Base-by-base conservation (phyloP, 345 rosid species). In the Populus davidiana region DNA sequence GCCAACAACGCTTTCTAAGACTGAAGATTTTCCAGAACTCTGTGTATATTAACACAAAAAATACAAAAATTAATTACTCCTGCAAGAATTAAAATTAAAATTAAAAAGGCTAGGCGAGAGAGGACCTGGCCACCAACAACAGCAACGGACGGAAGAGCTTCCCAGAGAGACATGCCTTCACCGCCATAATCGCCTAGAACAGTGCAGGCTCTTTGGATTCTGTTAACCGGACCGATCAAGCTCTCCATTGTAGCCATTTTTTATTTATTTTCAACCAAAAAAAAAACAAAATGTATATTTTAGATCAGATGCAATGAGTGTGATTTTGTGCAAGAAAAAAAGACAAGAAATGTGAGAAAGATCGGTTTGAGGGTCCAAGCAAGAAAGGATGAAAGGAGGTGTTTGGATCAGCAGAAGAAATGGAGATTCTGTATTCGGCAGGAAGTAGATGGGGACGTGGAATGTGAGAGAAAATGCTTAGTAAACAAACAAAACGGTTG, bases 91-190 rank as follows among this genome's bases (percentile, higher is more conserved):
- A 62, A 11, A 69, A 64, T 52, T 8, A 50, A 39, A 56, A 43
- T 41, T 41, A 31, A 76, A 29, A 1, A 8, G 68, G 12, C 5
- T 5, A 33, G 41, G 67, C 63, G 36, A 71, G 35, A 70, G 70
- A 72, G 31, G 71, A 96, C 99, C 97, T 94, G 99, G 79, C 99
- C 98, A 69, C 99, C 99, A 50, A 92, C 98, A 75, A 96, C 99
- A 4, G 97, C 97, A 82, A 96, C 99, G 62, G 98, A 84, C 38
- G 97, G 98, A 43, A 96, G 97, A 76, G 99, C 98, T 89, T 94
- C 98, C 98, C 99, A 94, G n/a, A 96, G 97, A 6, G 99, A 94
- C 97, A 96, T 87, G 81, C 99, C 97, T 82, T 94, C 92, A 80
- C 99, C 98, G 31, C 99, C 99, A 83, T 96, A 88, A 83, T 96